Evolutionary conservation across 768 basidiomycete genomes (phyloP), one percentile per base, ranked within the genome.

Genomic region (Antrodiella citrinella): DNA sequence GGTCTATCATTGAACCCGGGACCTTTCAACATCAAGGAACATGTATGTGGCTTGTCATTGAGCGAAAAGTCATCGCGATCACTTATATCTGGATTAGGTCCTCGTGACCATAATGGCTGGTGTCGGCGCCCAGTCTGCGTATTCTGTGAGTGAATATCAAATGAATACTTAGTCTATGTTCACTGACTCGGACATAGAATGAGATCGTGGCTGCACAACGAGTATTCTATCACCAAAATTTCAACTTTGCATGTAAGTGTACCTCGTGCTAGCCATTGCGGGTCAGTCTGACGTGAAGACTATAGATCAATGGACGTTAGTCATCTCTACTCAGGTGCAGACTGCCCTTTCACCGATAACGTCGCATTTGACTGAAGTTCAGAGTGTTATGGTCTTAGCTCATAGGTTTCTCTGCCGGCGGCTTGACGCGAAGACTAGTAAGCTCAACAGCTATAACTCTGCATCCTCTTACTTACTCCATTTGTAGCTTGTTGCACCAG

Each of bases 121-220:
- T 40, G 80, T 84, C 24, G 82, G 78, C 23, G 72, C 75, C 9
- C 67, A 68, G 26, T 73, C 77, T 5, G 84, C 84, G 15, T 88
- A 88, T 52, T 83, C 83, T 13, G 71, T 72, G 47, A 51, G 70
- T 57, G 4, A 13, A 4, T 50, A 41, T n/a, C n/a, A n/a, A n/a
- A n/a, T n/a, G n/a, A n/a, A n/a, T n/a, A n/a, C n/a, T n/a, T n/a
- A n/a, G n/a, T n/a, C n/a, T n/a, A n/a, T n/a, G n/a, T n/a, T n/a
- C n/a, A n/a, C n/a, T n/a, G n/a, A n/a, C n/a, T n/a, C n/a, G n/a
- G n/a, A n/a, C 22, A 18, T 40, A 72, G 64, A 86, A 81, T 9
- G 88, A 86, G 52, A 78, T 86, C 38, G 72, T 86, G 38, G 83
- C 84, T n/a, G 84, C 87, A 10, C 86, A 87, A 57, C 69, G 82